These are phyloP conservation scores for Friedmanniomyces endolithicus DNA, from an alignment of 495 filamentous ascomycete species.

Conservation along the genomic window DNA sequence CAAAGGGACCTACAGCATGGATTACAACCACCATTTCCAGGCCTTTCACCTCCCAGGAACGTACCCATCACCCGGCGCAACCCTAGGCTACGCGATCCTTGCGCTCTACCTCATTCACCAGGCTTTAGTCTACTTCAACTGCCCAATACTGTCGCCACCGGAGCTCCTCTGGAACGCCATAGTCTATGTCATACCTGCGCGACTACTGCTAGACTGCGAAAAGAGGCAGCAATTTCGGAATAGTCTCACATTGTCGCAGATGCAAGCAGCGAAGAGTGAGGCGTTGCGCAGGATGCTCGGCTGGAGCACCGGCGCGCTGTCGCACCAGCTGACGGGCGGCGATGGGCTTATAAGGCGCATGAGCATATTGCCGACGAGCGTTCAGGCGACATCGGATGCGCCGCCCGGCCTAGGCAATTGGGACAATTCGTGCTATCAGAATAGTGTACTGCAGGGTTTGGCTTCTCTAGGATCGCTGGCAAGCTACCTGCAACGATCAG, in stretches of 20 bases:
- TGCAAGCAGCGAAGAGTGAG: constrained; percentile 52
- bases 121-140: constrained; percentile 18
- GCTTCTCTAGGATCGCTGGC: constrained; percentile 58
- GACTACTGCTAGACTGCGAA: constrained; percentile 13
- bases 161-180: constrained; percentile 52
- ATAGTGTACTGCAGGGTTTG: constrained; percentile 79
- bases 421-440: constrained; percentile 96
- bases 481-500: constrained; percentile 37
- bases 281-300: constrained; percentile 55
- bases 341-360: constrained; percentile 27
- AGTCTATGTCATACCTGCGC: constrained; percentile 39
- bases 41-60: neutral
- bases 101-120: constrained; percentile 14
- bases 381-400: constrained; percentile 23
- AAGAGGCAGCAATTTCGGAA: constrained; percentile 25
- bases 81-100: neutral
- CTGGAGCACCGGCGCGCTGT: constrained; percentile 43
- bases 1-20: neutral
- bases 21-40: neutral
- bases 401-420: constrained; percentile 79
- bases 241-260: constrained; percentile 15
- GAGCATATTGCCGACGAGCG: neutral
- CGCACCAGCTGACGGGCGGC: constrained; percentile 32
- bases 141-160: constrained; percentile 14
- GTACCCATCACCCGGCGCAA: constrained; percentile 3